Conservation (phyloP, 495 filamentous ascomycete genomes). For the Penicillium maclennaniae region DNA sequence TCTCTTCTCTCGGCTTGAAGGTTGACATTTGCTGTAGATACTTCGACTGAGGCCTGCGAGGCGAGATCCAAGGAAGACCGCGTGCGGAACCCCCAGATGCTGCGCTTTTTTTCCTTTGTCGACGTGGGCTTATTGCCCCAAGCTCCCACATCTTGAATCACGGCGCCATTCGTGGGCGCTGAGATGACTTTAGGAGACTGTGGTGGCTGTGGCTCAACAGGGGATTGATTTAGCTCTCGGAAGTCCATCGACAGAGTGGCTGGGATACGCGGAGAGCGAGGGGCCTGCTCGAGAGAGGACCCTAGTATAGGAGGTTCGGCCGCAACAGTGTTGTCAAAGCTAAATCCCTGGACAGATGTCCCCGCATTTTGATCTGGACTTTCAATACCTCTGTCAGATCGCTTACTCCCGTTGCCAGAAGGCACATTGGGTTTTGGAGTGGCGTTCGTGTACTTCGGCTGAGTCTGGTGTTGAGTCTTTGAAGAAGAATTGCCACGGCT, state of each 20-base stretch:
- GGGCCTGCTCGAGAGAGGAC: conserved; percentile 41
- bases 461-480: conserved; percentile 20
- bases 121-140: conserved; percentile 76
- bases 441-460: conserved; percentile 14
- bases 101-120: conserved; percentile 80
- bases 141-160: conserved; percentile 79
- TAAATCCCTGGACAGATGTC: conserved; percentile 69
- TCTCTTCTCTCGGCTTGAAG: conserved; percentile 50
- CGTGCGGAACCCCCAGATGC: conserved; percentile 88
- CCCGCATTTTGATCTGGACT: conserved; percentile 35
- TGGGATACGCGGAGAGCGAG: conserved; percentile 32
- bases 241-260: conserved; percentile 24
- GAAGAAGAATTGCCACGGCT: conserved; percentile 18
- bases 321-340: conserved; percentile 77
- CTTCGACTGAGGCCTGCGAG: conserved; percentile 35
- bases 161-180: conserved; percentile 75
- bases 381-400: conserved; percentile 39
- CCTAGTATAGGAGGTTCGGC: conserved; percentile 65
- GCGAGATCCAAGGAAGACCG: conserved; percentile 59
- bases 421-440: conserved; percentile 27
- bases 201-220: conserved; percentile 12
- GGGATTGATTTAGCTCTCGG: conserved; percentile 24
- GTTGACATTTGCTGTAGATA: conserved; percentile 33
- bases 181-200: conserved; percentile 68
- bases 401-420: conserved; percentile 39